A percentile compares a stretch with the other conserved stretches of the same genome.
Conservation (phyloP, 2,329 filamentous ascomycete species). For the Cordyceps cateniannulata region DNA sequence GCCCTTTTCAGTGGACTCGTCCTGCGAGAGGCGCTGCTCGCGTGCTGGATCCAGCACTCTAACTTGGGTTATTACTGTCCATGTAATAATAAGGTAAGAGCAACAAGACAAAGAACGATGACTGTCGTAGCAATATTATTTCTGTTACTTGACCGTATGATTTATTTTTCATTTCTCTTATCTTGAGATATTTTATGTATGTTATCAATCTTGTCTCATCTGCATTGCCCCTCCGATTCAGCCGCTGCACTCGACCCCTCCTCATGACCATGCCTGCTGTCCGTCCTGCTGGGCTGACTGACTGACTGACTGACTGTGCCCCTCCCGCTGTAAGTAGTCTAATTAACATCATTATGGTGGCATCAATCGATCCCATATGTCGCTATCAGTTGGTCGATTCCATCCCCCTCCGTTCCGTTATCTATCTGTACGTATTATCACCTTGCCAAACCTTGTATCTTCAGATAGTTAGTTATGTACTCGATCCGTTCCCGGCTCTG, state of each 20-base stretch:
- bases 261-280: not conserved
- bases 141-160: not conserved
- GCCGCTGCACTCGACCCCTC: not conserved
- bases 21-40: conserved; percentile 4
- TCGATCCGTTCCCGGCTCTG: not conserved
- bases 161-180: not conserved
- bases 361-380: not conserved
- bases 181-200: not conserved
- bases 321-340: not conserved
- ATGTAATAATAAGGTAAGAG: not conserved
- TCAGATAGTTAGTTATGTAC: not conserved
- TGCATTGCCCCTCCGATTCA: not conserved
- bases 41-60: conserved; percentile 8
- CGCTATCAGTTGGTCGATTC: not conserved
- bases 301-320: not conserved
- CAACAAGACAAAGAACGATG: not conserved
- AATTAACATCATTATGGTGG: not conserved
- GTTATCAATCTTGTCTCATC: not conserved
- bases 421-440: not conserved
- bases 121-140: not conserved
- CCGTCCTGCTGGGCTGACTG: conserved; percentile 5
- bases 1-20: not conserved
- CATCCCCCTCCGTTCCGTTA: not conserved
- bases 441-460: not conserved
- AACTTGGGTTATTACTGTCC: not conserved